Percentiles rank a stretch among this genome's conserved stretches.
Conservation (phyloP, 495 filamentous ascomycete species). For the Daldinia vernicosa region DNA sequence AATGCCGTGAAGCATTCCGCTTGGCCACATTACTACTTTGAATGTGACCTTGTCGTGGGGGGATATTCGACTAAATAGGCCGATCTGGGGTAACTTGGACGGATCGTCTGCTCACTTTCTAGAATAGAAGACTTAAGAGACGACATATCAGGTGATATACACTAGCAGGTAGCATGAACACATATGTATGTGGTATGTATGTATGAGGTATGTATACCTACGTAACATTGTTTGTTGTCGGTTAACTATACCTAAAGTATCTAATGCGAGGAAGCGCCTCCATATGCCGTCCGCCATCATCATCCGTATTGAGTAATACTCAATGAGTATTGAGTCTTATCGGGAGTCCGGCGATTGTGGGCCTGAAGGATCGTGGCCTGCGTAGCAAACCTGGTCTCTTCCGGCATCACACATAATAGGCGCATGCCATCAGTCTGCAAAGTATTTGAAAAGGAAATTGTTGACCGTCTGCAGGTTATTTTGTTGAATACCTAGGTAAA, state of each 20-base stretch:
- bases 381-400: slow-evolving; percentile 16
- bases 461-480: slow-evolving; percentile 23
- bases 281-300: slow-evolving; percentile 32
- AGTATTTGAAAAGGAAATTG: slow-evolving; percentile 15
- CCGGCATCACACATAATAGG: slow-evolving; percentile 22
- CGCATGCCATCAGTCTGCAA: slow-evolving; percentile 18
- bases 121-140: neutral
- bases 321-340: slow-evolving; percentile 14
- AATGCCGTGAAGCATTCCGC: neutral
- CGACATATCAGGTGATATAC: too few species aligned
- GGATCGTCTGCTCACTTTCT: slow-evolving; percentile 11
- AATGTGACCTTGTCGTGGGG: slow-evolving; percentile 16
- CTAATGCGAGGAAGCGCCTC: slow-evolving; percentile 10
- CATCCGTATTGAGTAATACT: slow-evolving; percentile 16
- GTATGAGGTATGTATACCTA: too few species aligned
- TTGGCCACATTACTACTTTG: slow-evolving; percentile 15
- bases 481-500: slow-evolving; percentile 38
- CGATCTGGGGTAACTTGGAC: neutral
- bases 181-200: too few species aligned
- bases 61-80: slow-evolving; percentile 3
- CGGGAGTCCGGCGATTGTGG: slow-evolving; percentile 35
- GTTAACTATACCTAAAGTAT: slow-evolving; percentile 20
- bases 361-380: slow-evolving; percentile 28
- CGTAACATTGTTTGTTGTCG: neutral
- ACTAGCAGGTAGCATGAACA: too few species aligned